Base-by-base conservation (phyloP, 1,284 basidiomycete genomes). In the Leccinum pachyderme region DNA sequence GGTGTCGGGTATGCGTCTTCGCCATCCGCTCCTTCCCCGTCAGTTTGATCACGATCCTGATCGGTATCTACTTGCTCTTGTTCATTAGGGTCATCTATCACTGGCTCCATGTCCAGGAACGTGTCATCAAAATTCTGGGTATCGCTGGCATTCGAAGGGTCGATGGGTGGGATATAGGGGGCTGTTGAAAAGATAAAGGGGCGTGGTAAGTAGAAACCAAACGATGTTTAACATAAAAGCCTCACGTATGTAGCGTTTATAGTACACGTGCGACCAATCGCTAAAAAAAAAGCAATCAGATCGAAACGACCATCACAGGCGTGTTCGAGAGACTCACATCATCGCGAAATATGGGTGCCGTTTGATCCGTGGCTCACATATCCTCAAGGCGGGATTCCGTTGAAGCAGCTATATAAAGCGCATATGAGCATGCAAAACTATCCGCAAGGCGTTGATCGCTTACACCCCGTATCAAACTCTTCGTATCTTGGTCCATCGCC, bases 41-140 rank as follows among this genome's bases (percentile, higher is more conserved):
- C 87, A 0, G 87, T 87, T 24, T 77, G 72, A 22, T 79, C 75
- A 31, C 73, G 76, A 58, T 84, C 83, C 59, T 78, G 82, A 65
- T 89, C 87, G 39, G 82, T 84, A 66, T 89, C 87, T n/a, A 77
- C 81, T 60, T 76, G 74, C 47, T 76, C 77, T 51, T 77, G 71
- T 39, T 82, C 82, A 61, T 83, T 79, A 57, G 80, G 84, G 63
- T 88, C 90, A 60, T 91, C 87, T 60, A 92, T 82, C 54, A 90
- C 86, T 37, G 92, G 92, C 61, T 91, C 88, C 89, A 97, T 95
- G 68, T 93, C 93, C 54, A 98, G 81, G 83, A 97, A 98, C 32
- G 93, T 89, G 63, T 96, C 93, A 71, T 98, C 96, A 71, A 98
- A 99, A 75, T 98, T 98, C 72, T 94, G 92, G 60, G 93, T 96